Evolutionary conservation across 1,284 basidiomycete genomes (phyloP).

Genomic region (Tylopilus sp.): DNA sequence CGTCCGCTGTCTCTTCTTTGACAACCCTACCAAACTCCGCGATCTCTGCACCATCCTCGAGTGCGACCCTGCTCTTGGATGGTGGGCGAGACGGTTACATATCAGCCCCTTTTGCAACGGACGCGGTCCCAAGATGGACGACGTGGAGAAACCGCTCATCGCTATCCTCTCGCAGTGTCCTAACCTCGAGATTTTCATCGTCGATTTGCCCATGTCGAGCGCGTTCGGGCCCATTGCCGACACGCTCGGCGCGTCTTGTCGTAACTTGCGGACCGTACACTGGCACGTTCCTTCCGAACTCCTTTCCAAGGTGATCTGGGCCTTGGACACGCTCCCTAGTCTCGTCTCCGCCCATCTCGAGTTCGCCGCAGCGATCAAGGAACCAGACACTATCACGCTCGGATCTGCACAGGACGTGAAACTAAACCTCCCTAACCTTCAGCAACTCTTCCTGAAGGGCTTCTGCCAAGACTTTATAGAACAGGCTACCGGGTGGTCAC

Average conservation of each 20-base stretch:
- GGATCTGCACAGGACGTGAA: slow-evolving; percentile 56
- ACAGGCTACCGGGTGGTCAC: slow-evolving; percentile 58
- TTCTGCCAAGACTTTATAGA: slow-evolving; percentile 61
- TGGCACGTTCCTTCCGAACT: slow-evolving; percentile 53
- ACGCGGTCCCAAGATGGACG: slow-evolving; percentile 31
- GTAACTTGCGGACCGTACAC: slow-evolving; percentile 52
- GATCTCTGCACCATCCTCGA: slow-evolving; percentile 47
- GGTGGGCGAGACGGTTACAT: slow-evolving; percentile 65
- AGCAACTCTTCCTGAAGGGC: slow-evolving; percentile 59
- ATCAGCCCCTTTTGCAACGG: slow-evolving; percentile 48
- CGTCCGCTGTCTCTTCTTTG: slow-evolving; percentile 62
- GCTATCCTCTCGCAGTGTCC: slow-evolving; percentile 59
- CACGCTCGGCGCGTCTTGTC: slow-evolving; percentile 49
- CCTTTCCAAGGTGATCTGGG: slow-evolving; percentile 63
- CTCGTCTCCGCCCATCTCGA: slow-evolving; percentile 54
- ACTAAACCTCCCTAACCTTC: slow-evolving; percentile 52
- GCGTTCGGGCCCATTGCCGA: slow-evolving; percentile 61
- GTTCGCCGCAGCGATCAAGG: slow-evolving; percentile 36
- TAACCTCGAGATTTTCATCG: slow-evolving; percentile 65
- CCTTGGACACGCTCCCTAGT: slow-evolving; percentile 53
- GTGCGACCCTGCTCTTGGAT: slow-evolving; percentile 49
- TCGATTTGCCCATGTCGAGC: slow-evolving; percentile 55
- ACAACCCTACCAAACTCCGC: slow-evolving; percentile 48
- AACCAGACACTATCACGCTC: slow-evolving; percentile 38
- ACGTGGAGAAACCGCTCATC: slow-evolving; percentile 37